Evolutionary conservation across 257 asterid genomes (phyloP).

Genomic region (Osmanthus fragrans): DNA sequence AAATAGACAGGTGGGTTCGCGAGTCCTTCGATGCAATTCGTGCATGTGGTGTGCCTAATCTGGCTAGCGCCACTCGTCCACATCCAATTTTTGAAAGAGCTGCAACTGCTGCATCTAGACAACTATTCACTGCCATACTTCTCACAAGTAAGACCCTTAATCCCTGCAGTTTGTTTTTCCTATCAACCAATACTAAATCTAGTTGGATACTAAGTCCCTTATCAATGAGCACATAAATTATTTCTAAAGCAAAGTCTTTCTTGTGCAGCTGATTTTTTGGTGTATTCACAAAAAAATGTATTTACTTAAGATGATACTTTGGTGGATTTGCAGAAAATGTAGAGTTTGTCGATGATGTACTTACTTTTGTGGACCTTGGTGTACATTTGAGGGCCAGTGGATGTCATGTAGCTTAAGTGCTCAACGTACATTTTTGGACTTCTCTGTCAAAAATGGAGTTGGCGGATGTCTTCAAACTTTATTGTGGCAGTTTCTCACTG

Average conservation of each 20-base stretch:
- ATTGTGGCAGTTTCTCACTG: slow-evolving; percentile 62
- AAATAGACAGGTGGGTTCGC: slow-evolving; percentile 64
- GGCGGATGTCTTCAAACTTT: slow-evolving; percentile 81
- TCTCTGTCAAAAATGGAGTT: slow-evolving; percentile 70
- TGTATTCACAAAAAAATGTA: not conserved
- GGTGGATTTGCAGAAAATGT: slow-evolving; percentile 59
- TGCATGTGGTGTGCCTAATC: slow-evolving; percentile 37
- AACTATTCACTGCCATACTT: slow-evolving; percentile 76
- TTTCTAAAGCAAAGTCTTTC: not conserved
- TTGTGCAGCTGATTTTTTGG: not conserved
- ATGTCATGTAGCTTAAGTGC: slow-evolving; percentile 87
- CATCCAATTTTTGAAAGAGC: slow-evolving; percentile 53
- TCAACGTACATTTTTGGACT: slow-evolving; percentile 72
- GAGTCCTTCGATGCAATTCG: slow-evolving; percentile 59
- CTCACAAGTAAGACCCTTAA: slow-evolving; percentile 64
- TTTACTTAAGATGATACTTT: slow-evolving; percentile 5
- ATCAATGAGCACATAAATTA: too few species aligned
- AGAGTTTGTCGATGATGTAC: slow-evolving; percentile 83
- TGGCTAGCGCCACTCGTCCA: slow-evolving; percentile 36
- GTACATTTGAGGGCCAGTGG: slow-evolving; percentile 59
- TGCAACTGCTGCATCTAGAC: slow-evolving; percentile 45
- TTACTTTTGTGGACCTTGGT: slow-evolving; percentile 75
- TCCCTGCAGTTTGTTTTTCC: slow-evolving; percentile 6
- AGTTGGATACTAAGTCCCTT: not conserved
- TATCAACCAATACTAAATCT: not conserved